Evolutionary conservation across 495 filamentous ascomycete genomes (phyloP).

Genomic region (Achaetomiella virescens): DNA sequence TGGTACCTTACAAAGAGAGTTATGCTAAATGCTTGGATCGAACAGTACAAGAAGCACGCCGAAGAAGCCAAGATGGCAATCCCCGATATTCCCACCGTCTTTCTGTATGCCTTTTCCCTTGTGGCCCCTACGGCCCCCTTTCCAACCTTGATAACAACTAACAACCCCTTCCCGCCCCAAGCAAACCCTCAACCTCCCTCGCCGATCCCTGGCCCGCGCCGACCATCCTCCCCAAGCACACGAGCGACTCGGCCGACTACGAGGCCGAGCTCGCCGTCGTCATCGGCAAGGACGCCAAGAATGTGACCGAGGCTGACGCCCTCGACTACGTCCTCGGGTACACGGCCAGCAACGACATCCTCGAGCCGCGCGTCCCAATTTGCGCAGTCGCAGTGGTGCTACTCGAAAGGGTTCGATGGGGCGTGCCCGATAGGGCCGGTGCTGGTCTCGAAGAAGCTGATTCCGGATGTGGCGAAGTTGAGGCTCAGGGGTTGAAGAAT

Average conservation of each 20-base stretch:
- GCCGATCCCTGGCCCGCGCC: constrained; percentile 40
- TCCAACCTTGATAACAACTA: background rate
- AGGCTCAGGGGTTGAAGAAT: constrained; percentile 40
- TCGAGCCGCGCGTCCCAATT: constrained; percentile 39
- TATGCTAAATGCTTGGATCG: background rate
- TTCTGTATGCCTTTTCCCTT: constrained; percentile 27
- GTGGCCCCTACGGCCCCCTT: background rate
- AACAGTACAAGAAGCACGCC: constrained; percentile 44
- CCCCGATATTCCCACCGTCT: constrained; percentile 40
- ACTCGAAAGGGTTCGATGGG: constrained; percentile 44
- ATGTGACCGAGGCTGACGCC: constrained; percentile 41
- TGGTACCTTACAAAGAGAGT: no score
- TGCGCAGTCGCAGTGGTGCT: constrained; percentile 44
- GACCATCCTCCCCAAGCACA: constrained; percentile 42
- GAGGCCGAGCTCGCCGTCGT: constrained; percentile 45
- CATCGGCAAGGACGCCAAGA: constrained; percentile 42
- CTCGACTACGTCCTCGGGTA: constrained; percentile 42
- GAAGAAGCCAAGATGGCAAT: constrained; percentile 41
- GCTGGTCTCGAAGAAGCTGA: constrained; percentile 46
- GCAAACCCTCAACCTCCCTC: constrained; percentile 38
- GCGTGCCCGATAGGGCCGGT: constrained; percentile 47
- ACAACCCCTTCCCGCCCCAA: background rate
- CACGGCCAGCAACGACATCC: constrained; percentile 43
- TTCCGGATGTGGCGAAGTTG: constrained; percentile 39
- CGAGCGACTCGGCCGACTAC: constrained; percentile 39